phyloP scores from a whole-genome alignment of 352 stramenopile genomes.

The Pythium myriotylum region DNA sequence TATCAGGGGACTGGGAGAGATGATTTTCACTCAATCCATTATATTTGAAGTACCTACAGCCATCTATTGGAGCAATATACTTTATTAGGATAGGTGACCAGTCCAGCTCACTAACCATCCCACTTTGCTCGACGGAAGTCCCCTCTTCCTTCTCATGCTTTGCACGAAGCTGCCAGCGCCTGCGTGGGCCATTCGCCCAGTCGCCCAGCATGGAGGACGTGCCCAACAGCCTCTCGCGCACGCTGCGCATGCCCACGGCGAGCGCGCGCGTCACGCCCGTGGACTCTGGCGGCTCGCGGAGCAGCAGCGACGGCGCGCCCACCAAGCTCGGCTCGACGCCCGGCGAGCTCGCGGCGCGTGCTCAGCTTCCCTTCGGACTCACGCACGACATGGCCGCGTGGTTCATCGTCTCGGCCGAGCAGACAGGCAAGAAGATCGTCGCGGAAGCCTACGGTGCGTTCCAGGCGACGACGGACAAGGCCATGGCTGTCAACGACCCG shows the following conservation, averaged over 20 bases:
- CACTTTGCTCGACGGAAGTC: no score
- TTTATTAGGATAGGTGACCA: no score
- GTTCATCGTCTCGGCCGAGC: constrained; percentile 11
- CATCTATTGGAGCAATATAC: no score
- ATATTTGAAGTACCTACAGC: no score
- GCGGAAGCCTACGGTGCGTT: neutral
- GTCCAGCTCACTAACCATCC: no score
- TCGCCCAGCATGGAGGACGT: neutral
- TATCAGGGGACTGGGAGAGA: no score
- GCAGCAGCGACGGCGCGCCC: neutral
- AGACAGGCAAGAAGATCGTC: neutral
- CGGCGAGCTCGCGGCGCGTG: neutral
- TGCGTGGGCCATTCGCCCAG: no score
- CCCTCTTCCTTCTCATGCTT: no score
- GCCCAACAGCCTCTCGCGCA: neutral
- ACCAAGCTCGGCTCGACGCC: neutral
- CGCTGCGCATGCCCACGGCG: constrained; percentile 3
- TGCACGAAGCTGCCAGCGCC: no score
- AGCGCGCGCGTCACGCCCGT: neutral
- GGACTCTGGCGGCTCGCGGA: neutral
- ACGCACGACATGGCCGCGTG: constrained; percentile 4
- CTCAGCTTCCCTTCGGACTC: neutral
- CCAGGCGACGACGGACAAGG: neutral
- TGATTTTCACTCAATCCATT: no score
- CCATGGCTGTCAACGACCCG: neutral